phyloP scores from a whole-genome alignment of 768 basidiomycete species.

The Tulasnella sp. region DNA sequence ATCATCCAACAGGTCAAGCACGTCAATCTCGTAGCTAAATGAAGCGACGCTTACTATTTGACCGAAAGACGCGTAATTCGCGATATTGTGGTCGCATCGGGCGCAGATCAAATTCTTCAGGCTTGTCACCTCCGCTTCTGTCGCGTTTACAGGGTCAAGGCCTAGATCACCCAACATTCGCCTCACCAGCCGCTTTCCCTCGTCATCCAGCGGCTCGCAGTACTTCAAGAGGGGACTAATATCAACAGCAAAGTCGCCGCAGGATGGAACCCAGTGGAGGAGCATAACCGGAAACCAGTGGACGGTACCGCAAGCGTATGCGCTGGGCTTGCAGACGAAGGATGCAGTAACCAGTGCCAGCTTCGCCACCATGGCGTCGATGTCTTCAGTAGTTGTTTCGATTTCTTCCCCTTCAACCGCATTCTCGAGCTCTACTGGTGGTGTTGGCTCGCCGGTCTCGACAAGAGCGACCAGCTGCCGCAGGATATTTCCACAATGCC shows the following conservation, averaged over 20 bases:
- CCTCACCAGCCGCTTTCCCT: neutral
- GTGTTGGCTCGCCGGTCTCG: neutral
- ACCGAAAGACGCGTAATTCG: too few species aligned
- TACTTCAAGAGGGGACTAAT: neutral
- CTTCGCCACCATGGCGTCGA: neutral
- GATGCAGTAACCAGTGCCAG: neutral
- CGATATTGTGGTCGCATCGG: neutral
- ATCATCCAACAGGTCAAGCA: too few species aligned
- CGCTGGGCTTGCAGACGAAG: neutral
- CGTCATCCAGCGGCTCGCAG: neutral
- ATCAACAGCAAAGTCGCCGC: neutral
- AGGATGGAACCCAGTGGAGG: too few species aligned
- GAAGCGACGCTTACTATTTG: too few species aligned
- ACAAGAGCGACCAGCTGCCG: neutral
- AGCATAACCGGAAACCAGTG: neutral
- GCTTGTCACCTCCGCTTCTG: too few species aligned
- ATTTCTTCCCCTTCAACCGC: neutral
- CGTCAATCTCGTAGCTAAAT: too few species aligned
- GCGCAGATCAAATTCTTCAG: neutral
- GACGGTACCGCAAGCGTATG: neutral
- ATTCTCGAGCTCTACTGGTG: neutral
- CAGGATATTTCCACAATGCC: neutral
- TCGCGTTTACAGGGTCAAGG: neutral
- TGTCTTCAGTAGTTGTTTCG: neutral
- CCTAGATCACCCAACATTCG: neutral